Conservation (phyloP, 371 early-diverging fungal genomes). For the Lichtheimia ornata region DNA sequence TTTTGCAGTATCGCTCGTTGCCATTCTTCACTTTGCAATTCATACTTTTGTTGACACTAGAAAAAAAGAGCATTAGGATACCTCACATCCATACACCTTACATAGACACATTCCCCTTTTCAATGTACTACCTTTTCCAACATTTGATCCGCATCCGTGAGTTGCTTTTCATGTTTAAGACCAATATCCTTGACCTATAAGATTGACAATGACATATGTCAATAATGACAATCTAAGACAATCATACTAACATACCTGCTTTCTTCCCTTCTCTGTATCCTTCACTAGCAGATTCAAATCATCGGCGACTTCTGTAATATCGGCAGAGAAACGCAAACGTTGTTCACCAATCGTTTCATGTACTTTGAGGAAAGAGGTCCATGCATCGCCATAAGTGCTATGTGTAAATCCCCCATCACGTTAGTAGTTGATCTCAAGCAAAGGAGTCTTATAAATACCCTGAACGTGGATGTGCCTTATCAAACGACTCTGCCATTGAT, state of each 20-base stretch:
- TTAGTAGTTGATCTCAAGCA: background rate
- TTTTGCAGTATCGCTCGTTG: constrained; percentile 72
- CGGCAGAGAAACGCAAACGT: constrained; percentile 61
- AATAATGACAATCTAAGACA: background rate
- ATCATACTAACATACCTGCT: constrained; percentile 55
- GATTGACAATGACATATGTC: too few relatives aligned
- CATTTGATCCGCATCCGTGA: constrained; percentile 68
- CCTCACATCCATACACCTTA: background rate
- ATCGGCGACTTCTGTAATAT: constrained; percentile 69
- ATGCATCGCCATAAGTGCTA: constrained; percentile 63
- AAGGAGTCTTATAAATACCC: constrained; percentile 29
- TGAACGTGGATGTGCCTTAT: constrained; percentile 48
- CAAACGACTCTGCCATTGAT: constrained; percentile 44
- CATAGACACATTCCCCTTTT: background rate
- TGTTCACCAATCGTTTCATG: constrained; percentile 80
- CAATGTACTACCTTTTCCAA: constrained; percentile 74
- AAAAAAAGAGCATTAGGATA: background rate
- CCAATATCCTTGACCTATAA: constrained; percentile 76
- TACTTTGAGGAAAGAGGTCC: constrained; percentile 64
- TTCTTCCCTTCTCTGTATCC: constrained; percentile 80
- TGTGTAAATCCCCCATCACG: background rate
- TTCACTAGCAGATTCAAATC: constrained; percentile 68
- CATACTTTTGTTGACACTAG: constrained; percentile 74
- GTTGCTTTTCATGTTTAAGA: constrained; percentile 64
- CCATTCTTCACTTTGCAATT: constrained; percentile 77